Evolutionary conservation across 495 filamentous ascomycete species (phyloP).

Genomic region (Pseudevernia furfuracea): DNA sequence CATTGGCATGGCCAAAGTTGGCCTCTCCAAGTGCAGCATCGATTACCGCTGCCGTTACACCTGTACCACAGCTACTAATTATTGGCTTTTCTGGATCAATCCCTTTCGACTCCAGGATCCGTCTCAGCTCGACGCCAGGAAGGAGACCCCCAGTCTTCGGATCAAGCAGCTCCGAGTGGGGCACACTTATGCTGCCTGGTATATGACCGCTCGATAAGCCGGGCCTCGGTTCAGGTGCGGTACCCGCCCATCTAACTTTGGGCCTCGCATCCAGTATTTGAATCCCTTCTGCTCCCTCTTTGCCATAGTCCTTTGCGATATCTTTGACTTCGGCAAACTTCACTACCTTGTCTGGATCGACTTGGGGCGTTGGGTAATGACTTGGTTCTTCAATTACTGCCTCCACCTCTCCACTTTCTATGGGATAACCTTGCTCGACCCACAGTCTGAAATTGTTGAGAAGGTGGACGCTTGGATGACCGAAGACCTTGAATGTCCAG

Average conservation of each 20-base stretch:
- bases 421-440: slow-evolving; percentile 72
- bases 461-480: slow-evolving; percentile 81
- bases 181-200: slow-evolving; percentile 76
- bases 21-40: slow-evolving; percentile 80
- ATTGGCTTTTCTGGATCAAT: slow-evolving; percentile 77
- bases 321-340: slow-evolving; percentile 73
- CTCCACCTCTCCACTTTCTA: slow-evolving; percentile 66
- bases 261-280: slow-evolving; percentile 89
- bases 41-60: slow-evolving; percentile 88
- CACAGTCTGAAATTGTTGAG: slow-evolving; percentile 91
- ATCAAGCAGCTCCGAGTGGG: slow-evolving; percentile 72
- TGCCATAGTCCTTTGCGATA: slow-evolving; percentile 63
- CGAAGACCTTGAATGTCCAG: slow-evolving; percentile 87
- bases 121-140: slow-evolving; percentile 59
- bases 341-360: slow-evolving; percentile 51
- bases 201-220: slow-evolving; percentile 89
- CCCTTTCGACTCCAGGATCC: slow-evolving; percentile 69
- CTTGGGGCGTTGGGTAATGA: slow-evolving; percentile 48
- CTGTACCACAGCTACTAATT: slow-evolving; percentile 85
- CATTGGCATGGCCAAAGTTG: slow-evolving; percentile 58
- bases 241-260: slow-evolving; percentile 69
- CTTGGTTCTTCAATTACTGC: slow-evolving; percentile 41
- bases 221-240: slow-evolving; percentile 75
- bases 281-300: slow-evolving; percentile 70
- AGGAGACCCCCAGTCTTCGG: slow-evolving; percentile 72